Percentiles rank a stretch among this genome's conserved stretches.
phyloP scores from a whole-genome alignment of 2,329 filamentous ascomycete genomes.

The Xylariales sp. region DNA sequence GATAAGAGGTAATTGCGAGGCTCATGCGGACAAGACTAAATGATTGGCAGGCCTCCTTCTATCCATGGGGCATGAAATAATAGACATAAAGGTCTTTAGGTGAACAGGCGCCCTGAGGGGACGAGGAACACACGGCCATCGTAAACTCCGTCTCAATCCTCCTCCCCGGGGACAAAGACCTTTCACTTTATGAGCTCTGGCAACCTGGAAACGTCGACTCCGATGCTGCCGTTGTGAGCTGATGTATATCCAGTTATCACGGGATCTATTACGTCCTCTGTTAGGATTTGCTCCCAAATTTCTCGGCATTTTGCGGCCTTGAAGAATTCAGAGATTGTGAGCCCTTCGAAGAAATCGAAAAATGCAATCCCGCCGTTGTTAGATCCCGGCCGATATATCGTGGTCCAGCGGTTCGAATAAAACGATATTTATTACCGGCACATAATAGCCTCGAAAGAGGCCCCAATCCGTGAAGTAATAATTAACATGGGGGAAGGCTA shows the following conservation, averaged over 20 bases:
- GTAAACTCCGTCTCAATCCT: not conserved
- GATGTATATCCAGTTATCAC: slow-evolving; percentile 35
- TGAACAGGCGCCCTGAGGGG: too few relatives aligned
- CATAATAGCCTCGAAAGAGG: not conserved
- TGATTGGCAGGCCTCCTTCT: too few relatives aligned
- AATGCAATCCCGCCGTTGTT: not conserved
- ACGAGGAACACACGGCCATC: not conserved
- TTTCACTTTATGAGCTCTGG: slow-evolving; percentile 28
- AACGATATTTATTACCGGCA: not conserved
- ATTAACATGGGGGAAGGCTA: not conserved
- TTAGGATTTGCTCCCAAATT: slow-evolving; percentile 34
- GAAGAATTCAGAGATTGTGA: not conserved
- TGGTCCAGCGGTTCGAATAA: not conserved
- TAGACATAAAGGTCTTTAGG: too few relatives aligned
- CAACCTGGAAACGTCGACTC: slow-evolving; percentile 19
- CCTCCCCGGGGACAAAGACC: slow-evolving; percentile 5
- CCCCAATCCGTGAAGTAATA: not conserved
- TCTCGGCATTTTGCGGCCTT: not conserved
- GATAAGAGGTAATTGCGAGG: too few relatives aligned
- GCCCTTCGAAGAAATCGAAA: not conserved
- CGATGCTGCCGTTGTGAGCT: slow-evolving; percentile 36
- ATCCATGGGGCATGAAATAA: too few relatives aligned
- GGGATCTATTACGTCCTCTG: slow-evolving; percentile 36
- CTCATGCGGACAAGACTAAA: too few relatives aligned
- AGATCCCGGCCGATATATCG: not conserved